Evolutionary conservation across 768 basidiomycete genomes (phyloP).

Genomic region (Suillus brevipes): DNA sequence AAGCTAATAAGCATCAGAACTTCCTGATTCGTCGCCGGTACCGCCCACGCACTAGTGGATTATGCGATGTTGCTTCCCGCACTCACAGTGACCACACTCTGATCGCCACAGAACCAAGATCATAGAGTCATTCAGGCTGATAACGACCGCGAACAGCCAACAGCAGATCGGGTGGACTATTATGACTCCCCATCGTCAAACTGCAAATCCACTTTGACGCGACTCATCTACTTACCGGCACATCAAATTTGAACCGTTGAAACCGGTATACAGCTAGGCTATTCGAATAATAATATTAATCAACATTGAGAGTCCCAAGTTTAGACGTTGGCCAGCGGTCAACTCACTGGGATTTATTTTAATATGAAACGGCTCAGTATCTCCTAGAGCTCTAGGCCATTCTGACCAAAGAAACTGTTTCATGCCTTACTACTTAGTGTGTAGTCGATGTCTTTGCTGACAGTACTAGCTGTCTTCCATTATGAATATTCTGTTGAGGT

Average conservation of each 20-base stretch:
- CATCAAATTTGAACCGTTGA: neutral
- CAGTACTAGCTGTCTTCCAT: no score
- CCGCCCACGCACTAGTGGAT: neutral
- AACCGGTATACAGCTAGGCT: no score
- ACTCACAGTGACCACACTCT: neutral
- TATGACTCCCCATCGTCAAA: neutral
- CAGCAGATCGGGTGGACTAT: neutral
- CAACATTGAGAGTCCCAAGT: no score
- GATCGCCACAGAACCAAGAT: constrained; percentile 2
- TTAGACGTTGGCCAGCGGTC: no score
- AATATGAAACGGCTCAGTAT: no score
- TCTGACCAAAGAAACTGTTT: no score
- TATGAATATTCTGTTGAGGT: no score
- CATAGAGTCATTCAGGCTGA: neutral
- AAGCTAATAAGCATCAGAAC: neutral
- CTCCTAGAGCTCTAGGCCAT: no score
- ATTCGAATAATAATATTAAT: no score
- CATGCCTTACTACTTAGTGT: no score
- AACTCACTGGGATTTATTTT: no score
- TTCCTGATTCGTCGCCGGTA: constrained; percentile 1
- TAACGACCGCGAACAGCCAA: neutral
- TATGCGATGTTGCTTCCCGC: neutral
- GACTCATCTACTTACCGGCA: constrained; percentile 3
- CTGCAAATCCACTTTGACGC: neutral
- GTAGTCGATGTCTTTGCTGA: no score